Conservation (phyloP, 73 alveolate species). For the Uronychia setigera region DNA sequence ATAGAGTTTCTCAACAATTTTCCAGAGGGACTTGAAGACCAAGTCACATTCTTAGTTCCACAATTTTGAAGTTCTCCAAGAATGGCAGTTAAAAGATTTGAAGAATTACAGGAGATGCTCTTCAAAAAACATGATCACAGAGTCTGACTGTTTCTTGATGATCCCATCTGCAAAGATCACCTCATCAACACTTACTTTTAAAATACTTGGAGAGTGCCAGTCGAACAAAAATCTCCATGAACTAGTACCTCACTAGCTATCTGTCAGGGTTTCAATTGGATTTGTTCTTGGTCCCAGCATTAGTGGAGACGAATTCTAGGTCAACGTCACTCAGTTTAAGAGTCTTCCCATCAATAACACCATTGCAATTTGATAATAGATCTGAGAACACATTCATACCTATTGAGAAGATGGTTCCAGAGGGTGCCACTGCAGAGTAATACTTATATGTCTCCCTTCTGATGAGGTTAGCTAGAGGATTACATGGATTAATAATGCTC, state of each 20-base stretch:
- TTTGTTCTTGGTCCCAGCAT: constrained; percentile 38
- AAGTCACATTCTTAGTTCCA: constrained; percentile 57
- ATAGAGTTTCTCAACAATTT: constrained; percentile 35
- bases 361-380: constrained; percentile 20
- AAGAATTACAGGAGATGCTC: constrained; percentile 23
- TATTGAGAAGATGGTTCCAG: constrained; percentile 39
- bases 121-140: constrained; percentile 40
- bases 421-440: constrained; percentile 59
- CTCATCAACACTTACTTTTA: constrained; percentile 42
- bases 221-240: constrained; percentile 81
- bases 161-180: constrained; percentile 10
- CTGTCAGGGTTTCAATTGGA: constrained; percentile 72
- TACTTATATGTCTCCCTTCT: constrained; percentile 53
- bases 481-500: constrained; percentile 44
- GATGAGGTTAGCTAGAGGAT: neutral
- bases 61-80: constrained; percentile 61
- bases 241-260: constrained; percentile 71
- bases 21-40: constrained; percentile 35
- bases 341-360: constrained; percentile 26
- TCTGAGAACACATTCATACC: constrained; percentile 52
- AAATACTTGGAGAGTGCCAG: constrained; percentile 66
- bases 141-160: constrained; percentile 39
- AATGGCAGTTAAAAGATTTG: constrained; percentile 32
- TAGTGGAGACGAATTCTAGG: constrained; percentile 54
- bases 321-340: constrained; percentile 49